Evolutionary conservation across 805 yeast species (phyloP).

Genomic region (Cyberlindnera mycetangii): DNA sequence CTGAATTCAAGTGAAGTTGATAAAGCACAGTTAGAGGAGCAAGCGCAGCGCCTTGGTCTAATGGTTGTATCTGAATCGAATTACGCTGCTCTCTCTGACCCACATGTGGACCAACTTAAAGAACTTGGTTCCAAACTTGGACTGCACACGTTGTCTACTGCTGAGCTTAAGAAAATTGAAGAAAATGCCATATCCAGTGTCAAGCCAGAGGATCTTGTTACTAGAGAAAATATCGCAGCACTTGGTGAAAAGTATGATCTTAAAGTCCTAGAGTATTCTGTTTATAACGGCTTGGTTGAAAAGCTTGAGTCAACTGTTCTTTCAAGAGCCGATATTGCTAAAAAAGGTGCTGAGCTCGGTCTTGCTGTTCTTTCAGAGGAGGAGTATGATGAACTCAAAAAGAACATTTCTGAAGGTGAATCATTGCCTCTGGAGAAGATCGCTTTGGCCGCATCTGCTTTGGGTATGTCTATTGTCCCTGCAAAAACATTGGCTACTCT

Average conservation of each 20-base stretch:
- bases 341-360: constrained; percentile 29
- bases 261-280: constrained; percentile 24
- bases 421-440: constrained; percentile 2
- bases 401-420: constrained; percentile 1
- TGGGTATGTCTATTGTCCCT: constrained; percentile 7
- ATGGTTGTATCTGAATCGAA: constrained; percentile 26
- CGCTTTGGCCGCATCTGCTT: constrained; percentile 6
- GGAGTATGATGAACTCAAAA: constrained; percentile 7
- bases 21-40: constrained; percentile 2
- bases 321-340: constrained; percentile 11
- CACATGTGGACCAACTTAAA: constrained; percentile 19
- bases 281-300: constrained; percentile 19
- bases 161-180: constrained; percentile 12
- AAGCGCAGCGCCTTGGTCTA: constrained; percentile 20
- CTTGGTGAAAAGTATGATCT: constrained; percentile 16
- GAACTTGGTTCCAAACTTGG: constrained; percentile 22
- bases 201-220: constrained; percentile 10
- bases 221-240: constrained; percentile 13
- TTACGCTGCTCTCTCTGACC: constrained; percentile 9
- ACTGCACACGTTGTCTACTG: constrained; percentile 6
- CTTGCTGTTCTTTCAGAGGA: constrained; percentile 23
- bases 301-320: constrained; percentile 5
- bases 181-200: constrained; percentile 5
- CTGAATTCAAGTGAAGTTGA: constrained; percentile 7
- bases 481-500: background rate